Evolutionary conservation across 352 stramenopile genomes (phyloP).

Genomic region (Pythium aristosporum): DNA sequence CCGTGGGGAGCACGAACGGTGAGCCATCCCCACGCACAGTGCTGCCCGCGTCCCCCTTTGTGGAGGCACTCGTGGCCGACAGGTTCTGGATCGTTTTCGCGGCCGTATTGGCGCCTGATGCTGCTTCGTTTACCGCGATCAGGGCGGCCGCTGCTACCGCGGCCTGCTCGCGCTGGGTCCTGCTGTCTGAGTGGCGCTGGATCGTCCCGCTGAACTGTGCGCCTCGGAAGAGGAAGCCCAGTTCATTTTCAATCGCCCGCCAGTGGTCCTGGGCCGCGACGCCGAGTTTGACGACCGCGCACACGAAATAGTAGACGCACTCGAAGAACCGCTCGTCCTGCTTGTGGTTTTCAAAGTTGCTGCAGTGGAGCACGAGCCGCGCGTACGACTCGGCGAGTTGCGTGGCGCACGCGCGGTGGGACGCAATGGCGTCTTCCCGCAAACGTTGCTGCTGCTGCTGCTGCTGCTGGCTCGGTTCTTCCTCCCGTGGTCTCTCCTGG

Average conservation of each 20-base stretch:
- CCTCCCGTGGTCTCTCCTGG: neutral
- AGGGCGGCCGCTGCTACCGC: neutral
- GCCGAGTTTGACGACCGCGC: constrained; percentile 67
- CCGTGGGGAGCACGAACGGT: constrained; percentile 47
- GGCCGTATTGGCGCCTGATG: constrained; percentile 10
- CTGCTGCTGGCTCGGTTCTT: constrained; percentile 7
- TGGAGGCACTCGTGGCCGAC: constrained; percentile 15
- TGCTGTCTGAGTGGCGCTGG: constrained; percentile 36
- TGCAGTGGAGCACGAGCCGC: constrained; percentile 74
- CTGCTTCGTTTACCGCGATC: constrained; percentile 1
- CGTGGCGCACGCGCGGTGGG: constrained; percentile 24
- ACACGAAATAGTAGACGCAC: constrained; percentile 79
- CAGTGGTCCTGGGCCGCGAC: constrained; percentile 47
- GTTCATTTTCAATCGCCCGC: constrained; percentile 60
- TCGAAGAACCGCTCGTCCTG: constrained; percentile 83
- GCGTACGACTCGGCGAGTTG: constrained; percentile 59
- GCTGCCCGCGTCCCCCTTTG: constrained; percentile 4
- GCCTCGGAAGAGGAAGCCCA: constrained; percentile 74
- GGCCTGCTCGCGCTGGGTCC: constrained; percentile 13
- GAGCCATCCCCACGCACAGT: constrained; percentile 20
- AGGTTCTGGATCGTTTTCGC: constrained; percentile 51
- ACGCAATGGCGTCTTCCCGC: constrained; percentile 11
- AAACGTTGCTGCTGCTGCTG: constrained; percentile 12
- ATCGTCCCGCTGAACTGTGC: constrained; percentile 70
- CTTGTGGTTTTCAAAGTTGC: constrained; percentile 83